Conservation (phyloP, 2,329 filamentous ascomycete genomes). For the Neonectria punicea region DNA sequence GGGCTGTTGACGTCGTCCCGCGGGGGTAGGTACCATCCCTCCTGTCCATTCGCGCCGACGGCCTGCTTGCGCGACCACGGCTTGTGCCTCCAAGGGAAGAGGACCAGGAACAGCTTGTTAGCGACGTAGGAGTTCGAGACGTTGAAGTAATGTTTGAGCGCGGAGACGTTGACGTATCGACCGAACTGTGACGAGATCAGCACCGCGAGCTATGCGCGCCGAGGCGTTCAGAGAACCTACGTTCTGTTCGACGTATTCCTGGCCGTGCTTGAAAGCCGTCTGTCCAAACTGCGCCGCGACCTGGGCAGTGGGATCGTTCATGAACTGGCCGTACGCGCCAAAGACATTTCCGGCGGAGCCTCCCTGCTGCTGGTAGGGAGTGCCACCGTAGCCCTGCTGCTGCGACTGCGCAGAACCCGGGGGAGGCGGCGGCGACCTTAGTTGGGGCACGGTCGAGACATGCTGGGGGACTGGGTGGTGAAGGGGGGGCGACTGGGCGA, state of each 20-base stretch:
- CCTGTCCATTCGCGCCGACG: slow-evolving; percentile 74
- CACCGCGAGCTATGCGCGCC: background rate
- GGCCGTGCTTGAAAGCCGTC: slow-evolving; percentile 88
- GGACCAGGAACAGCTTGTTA: slow-evolving; percentile 90
- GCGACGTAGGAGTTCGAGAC: slow-evolving; percentile 97
- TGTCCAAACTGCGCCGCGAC: slow-evolving; percentile 95
- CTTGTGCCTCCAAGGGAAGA: slow-evolving; percentile 97
- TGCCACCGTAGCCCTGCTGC: slow-evolving; percentile 72
- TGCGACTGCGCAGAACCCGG: slow-evolving; percentile 75
- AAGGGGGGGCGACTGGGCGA: slow-evolving; percentile 89
- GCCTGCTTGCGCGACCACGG: slow-evolving; percentile 95
- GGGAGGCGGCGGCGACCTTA: slow-evolving; percentile 91
- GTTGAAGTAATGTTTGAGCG: slow-evolving; percentile 99
- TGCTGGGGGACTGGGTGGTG: slow-evolving; percentile 98
- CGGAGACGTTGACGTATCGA: slow-evolving; percentile 88
- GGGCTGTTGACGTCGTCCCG: slow-evolving; percentile 97
- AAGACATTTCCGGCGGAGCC: slow-evolving; percentile 65
- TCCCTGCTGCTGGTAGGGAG: slow-evolving; percentile 77
- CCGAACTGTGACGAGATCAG: slow-evolving; percentile 56
- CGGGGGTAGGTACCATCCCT: slow-evolving; percentile 86
- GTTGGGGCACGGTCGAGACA: slow-evolving; percentile 96
- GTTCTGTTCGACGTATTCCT: slow-evolving; percentile 96
- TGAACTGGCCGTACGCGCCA: slow-evolving; percentile 88
- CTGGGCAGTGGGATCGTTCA: slow-evolving; percentile 94
- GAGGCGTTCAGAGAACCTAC: slow-evolving; percentile 61